phyloP scores from a whole-genome alignment of 179 eudicot species.

The Corrigiola litoralis region DNA sequence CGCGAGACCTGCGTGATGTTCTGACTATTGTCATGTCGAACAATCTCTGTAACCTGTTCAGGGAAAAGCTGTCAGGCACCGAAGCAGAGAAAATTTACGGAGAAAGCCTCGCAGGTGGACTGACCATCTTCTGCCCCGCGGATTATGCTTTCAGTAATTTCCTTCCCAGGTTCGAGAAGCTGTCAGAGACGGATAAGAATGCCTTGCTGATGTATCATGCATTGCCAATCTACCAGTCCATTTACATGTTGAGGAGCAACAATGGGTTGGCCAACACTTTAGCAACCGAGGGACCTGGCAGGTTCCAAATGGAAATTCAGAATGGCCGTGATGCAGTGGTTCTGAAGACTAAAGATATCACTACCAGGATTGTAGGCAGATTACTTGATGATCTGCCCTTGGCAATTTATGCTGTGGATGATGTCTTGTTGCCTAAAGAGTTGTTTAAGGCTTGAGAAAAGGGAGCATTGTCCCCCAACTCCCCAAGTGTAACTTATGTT shows the following conservation, averaged over 20 bases:
- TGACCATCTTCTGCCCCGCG: slow-evolving; percentile 58
- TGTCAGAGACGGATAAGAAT: slow-evolving; percentile 40
- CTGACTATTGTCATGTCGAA: slow-evolving; percentile 44
- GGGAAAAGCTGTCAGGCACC: slow-evolving; percentile 36
- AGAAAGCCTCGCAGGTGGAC: slow-evolving; percentile 39
- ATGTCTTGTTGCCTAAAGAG: slow-evolving; percentile 57
- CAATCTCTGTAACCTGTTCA: slow-evolving; percentile 52
- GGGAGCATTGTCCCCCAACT: no score
- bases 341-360: slow-evolving; percentile 42
- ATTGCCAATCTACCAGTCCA: slow-evolving; percentile 43
- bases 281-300: slow-evolving; percentile 49
- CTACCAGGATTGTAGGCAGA: slow-evolving; percentile 44
- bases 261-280: slow-evolving; percentile 45
- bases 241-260: slow-evolving; percentile 39
- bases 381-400: slow-evolving; percentile 48
- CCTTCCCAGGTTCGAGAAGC: slow-evolving; percentile 42
- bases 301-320: slow-evolving; percentile 39
- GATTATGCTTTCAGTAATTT: slow-evolving; percentile 52
- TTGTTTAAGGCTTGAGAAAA: slow-evolving; percentile 33
- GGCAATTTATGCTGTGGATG: slow-evolving; percentile 36
- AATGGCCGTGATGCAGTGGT: slow-evolving; percentile 46
- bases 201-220: slow-evolving; percentile 53
- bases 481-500: no score
- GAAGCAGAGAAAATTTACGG: slow-evolving; percentile 36
- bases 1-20: slow-evolving; percentile 42